These are phyloP conservation scores for Epicoccum sorghinum DNA, from an alignment of 2,329 filamentous ascomycete species.

Conservation along the genomic window DNA sequence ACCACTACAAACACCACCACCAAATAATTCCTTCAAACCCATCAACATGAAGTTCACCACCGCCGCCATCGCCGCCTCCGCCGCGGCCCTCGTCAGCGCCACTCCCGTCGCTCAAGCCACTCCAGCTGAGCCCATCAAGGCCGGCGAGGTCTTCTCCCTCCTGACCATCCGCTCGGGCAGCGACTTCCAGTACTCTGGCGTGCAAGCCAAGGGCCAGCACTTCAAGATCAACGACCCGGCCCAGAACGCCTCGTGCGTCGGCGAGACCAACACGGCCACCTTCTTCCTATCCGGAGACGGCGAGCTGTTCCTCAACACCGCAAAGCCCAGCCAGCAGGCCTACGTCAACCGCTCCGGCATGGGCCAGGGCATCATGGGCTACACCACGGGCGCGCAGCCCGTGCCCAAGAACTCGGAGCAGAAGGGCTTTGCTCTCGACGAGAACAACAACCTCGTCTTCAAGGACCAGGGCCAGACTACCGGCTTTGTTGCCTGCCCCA, in stretches of 20 bases:
- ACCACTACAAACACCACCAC: neutral
- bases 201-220: constrained; percentile 54
- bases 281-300: constrained; percentile 56
- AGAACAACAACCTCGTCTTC: constrained; percentile 55
- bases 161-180: constrained; percentile 59
- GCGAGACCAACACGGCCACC: constrained; percentile 51
- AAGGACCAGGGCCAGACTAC: constrained; percentile 34
- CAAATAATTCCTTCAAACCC: constrained; percentile 15
- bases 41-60: constrained; percentile 42
- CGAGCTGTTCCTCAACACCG: constrained; percentile 56
- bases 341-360: constrained; percentile 65
- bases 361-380: constrained; percentile 62
- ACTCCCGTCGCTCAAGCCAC: constrained; percentile 27
- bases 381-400: constrained; percentile 55
- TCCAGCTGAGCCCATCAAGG: constrained; percentile 28
- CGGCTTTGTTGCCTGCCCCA: constrained; percentile 61
- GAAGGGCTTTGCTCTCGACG: constrained; percentile 56
- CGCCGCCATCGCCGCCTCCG: constrained; percentile 27
- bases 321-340: constrained; percentile 55
- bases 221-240: constrained; percentile 52
- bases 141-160: constrained; percentile 54
- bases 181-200: constrained; percentile 54
- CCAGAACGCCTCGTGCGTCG: constrained; percentile 58
- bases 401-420: constrained; percentile 54
- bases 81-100: constrained; percentile 34